A percentile compares a stretch with the other conserved stretches of the same genome.
Conservation (phyloP, 2,329 filamentous ascomycete species). For the Arthrinium phaeospermum region DNA sequence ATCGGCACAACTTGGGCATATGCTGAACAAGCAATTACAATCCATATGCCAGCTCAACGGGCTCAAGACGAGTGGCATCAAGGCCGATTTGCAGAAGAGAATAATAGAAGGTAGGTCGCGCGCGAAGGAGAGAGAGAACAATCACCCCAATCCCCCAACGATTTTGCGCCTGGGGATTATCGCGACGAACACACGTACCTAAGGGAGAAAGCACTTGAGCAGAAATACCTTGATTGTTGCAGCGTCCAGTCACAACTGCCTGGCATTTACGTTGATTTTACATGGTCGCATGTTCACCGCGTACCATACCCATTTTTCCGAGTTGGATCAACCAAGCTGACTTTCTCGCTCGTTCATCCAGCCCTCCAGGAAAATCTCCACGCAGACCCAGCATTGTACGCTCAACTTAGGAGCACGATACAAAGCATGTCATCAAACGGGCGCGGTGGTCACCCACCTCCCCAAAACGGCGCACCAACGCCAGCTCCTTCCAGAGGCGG, state of each 20-base stretch:
- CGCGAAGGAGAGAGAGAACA: background rate
- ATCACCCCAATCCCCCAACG: background rate
- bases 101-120: constrained; percentile 67
- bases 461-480: constrained; percentile 18
- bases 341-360: constrained; percentile 21
- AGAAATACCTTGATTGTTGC: background rate
- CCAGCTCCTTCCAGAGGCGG: background rate
- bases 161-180: constrained; percentile 10
- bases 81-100: constrained; percentile 79
- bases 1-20: constrained; percentile 49
- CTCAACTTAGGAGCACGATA: constrained; percentile 24
- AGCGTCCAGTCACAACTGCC: background rate
- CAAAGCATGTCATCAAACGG: constrained; percentile 21
- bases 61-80: constrained; percentile 81
- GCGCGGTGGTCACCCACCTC: constrained; percentile 17
- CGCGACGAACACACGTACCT: background rate
- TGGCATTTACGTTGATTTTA: background rate
- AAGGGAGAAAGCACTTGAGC: background rate
- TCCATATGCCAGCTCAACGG: constrained; percentile 77
- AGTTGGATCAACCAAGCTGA: constrained; percentile 10
- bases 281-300: background rate
- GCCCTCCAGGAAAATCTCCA: constrained; percentile 32
- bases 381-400: constrained; percentile 28
- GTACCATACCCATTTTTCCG: constrained; percentile 1
- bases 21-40: constrained; percentile 72